Conservation (phyloP, 495 filamentous ascomycete genomes). For the Gamarada debralockiae region DNA sequence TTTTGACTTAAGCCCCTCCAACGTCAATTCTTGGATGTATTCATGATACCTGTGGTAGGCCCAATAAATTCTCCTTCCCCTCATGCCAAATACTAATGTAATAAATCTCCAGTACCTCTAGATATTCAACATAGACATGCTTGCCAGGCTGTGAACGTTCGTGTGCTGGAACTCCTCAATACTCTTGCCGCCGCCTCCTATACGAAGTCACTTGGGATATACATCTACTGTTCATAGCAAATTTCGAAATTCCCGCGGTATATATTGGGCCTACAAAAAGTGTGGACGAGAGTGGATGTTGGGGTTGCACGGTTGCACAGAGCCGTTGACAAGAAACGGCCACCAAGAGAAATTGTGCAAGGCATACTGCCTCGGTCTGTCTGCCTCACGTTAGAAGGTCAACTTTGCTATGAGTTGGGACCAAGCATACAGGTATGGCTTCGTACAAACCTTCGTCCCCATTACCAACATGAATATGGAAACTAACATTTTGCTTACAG, state of each 20-base stretch:
- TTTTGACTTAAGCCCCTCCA: conserved; percentile 1
- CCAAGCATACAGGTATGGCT: conserved; percentile 65
- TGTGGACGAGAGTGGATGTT: conserved; percentile 14
- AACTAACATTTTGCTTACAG: conserved; percentile 34
- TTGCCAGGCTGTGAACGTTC: not conserved
- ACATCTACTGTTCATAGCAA: too few relatives aligned
- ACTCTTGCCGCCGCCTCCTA: not conserved
- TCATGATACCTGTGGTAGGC: conserved; percentile 3
- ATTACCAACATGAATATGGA: not conserved
- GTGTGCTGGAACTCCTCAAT: not conserved
- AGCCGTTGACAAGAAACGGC: not conserved
- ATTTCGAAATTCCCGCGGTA: too few relatives aligned
- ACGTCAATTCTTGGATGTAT: not conserved
- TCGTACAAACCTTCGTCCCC: not conserved
- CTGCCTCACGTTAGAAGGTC: conserved; percentile 9
- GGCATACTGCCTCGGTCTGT: conserved; percentile 17
- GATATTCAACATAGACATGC: not conserved
- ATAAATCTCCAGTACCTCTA: not conserved
- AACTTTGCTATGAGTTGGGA: conserved; percentile 72
- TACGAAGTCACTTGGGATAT: too few relatives aligned
- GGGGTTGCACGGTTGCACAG: not conserved
- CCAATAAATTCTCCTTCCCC: not conserved
- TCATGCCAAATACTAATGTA: conserved; percentile 2
- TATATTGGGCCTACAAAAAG: not conserved
- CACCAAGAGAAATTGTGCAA: conserved; percentile 7